phyloP scores from a whole-genome alignment of 2,329 filamentous ascomycete genomes.

The Penicillium sp. region DNA sequence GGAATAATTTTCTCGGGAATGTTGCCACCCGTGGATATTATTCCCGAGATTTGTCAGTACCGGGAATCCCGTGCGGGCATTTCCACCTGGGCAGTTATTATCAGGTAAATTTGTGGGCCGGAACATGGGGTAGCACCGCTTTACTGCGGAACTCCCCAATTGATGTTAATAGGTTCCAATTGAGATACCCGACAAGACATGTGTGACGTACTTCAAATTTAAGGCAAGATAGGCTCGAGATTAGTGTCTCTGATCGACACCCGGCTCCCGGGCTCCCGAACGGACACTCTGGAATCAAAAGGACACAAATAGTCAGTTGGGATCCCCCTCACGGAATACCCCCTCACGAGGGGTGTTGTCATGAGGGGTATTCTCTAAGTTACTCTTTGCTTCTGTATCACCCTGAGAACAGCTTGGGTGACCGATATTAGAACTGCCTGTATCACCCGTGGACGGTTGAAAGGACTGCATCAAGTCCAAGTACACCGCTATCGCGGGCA shows the following conservation, averaged over 20 bases:
- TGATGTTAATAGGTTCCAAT: neutral
- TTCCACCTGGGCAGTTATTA: constrained; percentile 6
- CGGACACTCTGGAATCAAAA: neutral
- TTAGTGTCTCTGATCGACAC: neutral
- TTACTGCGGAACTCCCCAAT: neutral
- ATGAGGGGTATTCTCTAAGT: neutral
- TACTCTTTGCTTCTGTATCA: neutral
- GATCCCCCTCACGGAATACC: neutral
- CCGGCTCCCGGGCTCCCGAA: neutral
- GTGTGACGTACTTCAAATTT: neutral
- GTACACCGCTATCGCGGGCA: neutral
- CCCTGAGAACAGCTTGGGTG: neutral
- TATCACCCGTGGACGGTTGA: neutral
- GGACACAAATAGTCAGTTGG: neutral
- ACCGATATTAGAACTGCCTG: neutral
- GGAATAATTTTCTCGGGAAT: constrained; percentile 21
- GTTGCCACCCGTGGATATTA: constrained; percentile 2
- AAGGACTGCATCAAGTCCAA: neutral
- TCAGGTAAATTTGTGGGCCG: constrained; percentile 18
- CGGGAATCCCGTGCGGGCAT: constrained; percentile 14
- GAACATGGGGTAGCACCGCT: constrained; percentile 1
- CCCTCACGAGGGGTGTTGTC: neutral
- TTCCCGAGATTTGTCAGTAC: constrained; percentile 16
- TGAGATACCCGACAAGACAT: neutral
- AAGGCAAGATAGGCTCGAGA: neutral